Conservation (phyloP, 2,329 filamentous ascomycete species). For the Clathrospora elynae region DNA sequence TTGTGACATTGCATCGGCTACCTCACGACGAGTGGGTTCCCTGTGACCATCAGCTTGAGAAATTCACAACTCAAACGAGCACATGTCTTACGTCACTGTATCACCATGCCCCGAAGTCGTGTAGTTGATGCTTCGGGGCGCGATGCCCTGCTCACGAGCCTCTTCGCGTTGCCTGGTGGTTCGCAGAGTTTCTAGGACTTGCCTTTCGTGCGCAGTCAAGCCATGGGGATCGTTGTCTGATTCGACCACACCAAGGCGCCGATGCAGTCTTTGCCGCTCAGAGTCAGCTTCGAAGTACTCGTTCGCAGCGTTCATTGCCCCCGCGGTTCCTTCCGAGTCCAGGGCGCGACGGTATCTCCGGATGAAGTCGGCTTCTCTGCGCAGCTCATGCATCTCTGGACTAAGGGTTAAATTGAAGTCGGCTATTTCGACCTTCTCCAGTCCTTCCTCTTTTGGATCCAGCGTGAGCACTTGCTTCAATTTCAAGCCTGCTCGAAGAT, state of each 20-base stretch:
- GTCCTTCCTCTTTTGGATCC: conserved; percentile 60
- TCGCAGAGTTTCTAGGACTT: conserved; percentile 53
- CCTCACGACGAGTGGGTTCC: conserved; percentile 27
- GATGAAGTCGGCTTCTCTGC: conserved; percentile 53
- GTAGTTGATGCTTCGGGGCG: conserved; percentile 53
- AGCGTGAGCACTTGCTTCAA: conserved; percentile 72
- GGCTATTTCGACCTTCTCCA: conserved; percentile 62
- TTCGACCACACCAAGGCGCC: conserved; percentile 46
- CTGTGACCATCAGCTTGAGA: conserved; percentile 7
- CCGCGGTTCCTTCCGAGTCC: conserved; percentile 45
- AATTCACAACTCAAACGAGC: conserved; percentile 10
- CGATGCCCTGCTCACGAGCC: conserved; percentile 44
- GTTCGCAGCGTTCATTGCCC: conserved; percentile 49
- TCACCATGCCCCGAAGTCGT: conserved; percentile 34
- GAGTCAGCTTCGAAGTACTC: conserved; percentile 52
- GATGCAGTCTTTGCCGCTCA: conserved; percentile 39
- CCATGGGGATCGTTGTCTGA: conserved; percentile 54
- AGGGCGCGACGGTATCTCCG: conserved; percentile 50
- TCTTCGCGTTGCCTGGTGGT: conserved; percentile 52
- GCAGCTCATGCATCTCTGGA: conserved; percentile 54
- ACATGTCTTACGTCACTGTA: conserved; percentile 31
- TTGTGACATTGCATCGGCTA: conserved; percentile 27
- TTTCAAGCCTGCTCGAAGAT: conserved; percentile 69
- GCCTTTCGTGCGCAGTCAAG: conserved; percentile 53
- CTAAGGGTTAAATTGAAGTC: conserved; percentile 52